Evolutionary conservation across 2,329 filamentous ascomycete species (phyloP), one percentile per base, ranked within the genome.

Genomic region (Scytalidium sp.): DNA sequence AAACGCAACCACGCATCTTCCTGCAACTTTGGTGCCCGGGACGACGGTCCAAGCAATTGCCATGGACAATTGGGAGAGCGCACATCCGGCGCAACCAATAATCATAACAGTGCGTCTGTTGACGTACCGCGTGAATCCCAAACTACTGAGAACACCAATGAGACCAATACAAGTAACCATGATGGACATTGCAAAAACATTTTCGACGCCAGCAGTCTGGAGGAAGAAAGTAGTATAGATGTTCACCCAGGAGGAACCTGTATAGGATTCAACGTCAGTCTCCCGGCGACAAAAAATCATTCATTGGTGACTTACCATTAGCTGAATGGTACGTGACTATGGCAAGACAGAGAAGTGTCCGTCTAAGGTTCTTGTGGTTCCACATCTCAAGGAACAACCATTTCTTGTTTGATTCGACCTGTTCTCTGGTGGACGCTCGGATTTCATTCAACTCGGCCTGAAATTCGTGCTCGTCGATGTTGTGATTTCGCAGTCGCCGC

Each of bases 201-300:
- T 67, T 22, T 67, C 60, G 22, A 75, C 67, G 1, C 72, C 73
- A 2, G 69, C 66, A 1, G 75, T 68, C 19, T 67, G 67, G 57
- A 73, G 66, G 59, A 75, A 79, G 58, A 78, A 78, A 2, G 75
- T 76, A 6, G 70, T 63, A 52, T 78, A 79, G 39, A 68, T 72
- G 53, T 78, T 77, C 41, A 76, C 60, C 56, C 76, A 79, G 73
- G 74, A 78, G 0, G 71, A 67, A 3, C 75, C 75, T 1, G 70
- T 66, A 1, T 66, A 70, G 0, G 68, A 9, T 36, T 36, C 6
- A n/a, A 36, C 8, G 32, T 36, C 13, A 36, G 32, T 15, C 17
- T 36, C 5, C n/a, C n/a, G n/a, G n/a, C n/a, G n/a, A n/a, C n/a
- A n/a, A n/a, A n/a, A n/a, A n/a, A n/a, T n/a, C n/a, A n/a, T n/a